phyloP scores from a whole-genome alignment of 2,329 filamentous ascomycete genomes.

The Trichoderma sp. region DNA sequence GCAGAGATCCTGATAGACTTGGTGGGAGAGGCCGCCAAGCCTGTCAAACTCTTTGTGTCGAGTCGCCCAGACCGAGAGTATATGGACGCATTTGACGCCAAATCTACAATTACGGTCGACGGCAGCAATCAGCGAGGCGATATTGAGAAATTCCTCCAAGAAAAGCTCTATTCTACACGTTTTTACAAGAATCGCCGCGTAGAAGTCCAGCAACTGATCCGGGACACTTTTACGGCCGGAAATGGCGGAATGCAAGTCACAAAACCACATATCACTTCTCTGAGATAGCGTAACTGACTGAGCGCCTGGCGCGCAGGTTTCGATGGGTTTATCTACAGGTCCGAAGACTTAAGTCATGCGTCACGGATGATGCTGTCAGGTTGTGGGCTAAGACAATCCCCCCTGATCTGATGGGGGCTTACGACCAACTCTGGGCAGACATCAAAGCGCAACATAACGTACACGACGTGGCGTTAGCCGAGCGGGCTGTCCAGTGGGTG shows the following conservation, averaged over 20 bases:
- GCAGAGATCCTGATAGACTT: constrained; percentile 28
- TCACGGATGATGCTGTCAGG: constrained; percentile 25
- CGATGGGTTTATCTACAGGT: constrained; percentile 33
- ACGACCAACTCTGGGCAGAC: constrained; percentile 25
- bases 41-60: constrained; percentile 32
- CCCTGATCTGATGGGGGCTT: constrained; percentile 28
- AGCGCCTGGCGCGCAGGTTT: constrained; percentile 25
- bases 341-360: constrained; percentile 21
- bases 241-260: constrained; percentile 17
- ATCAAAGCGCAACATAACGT: background rate
- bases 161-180: constrained; percentile 11
- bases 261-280: background rate
- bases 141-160: constrained; percentile 29
- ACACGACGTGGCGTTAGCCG: constrained; percentile 12
- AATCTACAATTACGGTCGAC: constrained; percentile 27
- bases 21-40: constrained; percentile 14
- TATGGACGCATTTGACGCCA: constrained; percentile 17
- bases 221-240: background rate
- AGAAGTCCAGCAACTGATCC: background rate
- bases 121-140: constrained; percentile 29
- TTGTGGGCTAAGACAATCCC: constrained; percentile 28
- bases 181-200: background rate
- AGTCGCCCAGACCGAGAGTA: constrained; percentile 30
- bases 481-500: constrained; percentile 21
- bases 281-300: background rate